phyloP scores from a whole-genome alignment of 1,284 basidiomycete species.

The Boletus smithii region DNA sequence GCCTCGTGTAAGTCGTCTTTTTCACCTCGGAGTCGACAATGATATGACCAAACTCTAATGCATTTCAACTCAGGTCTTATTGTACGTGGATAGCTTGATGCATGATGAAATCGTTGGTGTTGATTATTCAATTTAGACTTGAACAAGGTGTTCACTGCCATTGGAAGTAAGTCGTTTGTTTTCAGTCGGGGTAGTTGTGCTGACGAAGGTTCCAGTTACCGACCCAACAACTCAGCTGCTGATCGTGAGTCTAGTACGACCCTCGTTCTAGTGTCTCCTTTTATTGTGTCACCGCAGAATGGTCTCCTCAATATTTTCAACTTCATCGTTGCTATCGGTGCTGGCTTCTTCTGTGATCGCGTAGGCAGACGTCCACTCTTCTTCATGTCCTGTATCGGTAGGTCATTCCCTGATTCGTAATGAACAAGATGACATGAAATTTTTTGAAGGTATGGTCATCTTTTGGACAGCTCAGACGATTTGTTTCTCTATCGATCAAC shows the following conservation, averaged over 20 bases:
- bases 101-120: neutral
- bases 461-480: constrained; percentile 71
- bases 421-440: neutral
- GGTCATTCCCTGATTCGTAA: neutral
- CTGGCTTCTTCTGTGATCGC: constrained; percentile 48
- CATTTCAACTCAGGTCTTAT: neutral
- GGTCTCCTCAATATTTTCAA: constrained; percentile 55
- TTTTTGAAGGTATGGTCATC: constrained; percentile 48
- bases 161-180: neutral
- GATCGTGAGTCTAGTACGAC: constrained; percentile 32
- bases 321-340: constrained; percentile 46
- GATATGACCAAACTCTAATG: neutral
- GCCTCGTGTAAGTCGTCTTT: constrained; percentile 62
- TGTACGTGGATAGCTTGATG: neutral
- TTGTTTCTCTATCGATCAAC: constrained; percentile 58
- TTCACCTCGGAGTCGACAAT: neutral
- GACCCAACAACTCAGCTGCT: constrained; percentile 42
- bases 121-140: constrained; percentile 31
- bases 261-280: neutral
- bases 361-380: constrained; percentile 54
- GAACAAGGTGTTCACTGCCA: constrained; percentile 59
- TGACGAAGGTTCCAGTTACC: constrained; percentile 8
- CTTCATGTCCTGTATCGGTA: constrained; percentile 29
- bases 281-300: constrained; percentile 34
- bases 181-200: neutral